Evolutionary conservation across 176 grass and related monocot species (phyloP), one percentile per base, ranked within the genome.

Genomic region (Cenchrus fungigraminus): DNA sequence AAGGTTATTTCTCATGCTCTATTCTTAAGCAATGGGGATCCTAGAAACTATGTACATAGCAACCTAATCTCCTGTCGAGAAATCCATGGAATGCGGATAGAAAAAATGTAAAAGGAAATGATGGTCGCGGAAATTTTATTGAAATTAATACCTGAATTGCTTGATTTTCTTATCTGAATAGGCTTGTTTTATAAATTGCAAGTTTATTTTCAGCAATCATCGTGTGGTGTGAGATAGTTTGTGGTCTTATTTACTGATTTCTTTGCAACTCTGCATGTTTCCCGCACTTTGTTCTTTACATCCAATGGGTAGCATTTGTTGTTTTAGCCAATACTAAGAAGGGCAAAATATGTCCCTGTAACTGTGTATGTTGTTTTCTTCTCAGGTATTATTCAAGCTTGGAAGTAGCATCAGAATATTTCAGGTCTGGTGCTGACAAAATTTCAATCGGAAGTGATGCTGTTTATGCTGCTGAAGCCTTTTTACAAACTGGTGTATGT

Each of bases 401-500:
- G 74, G 97, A 99, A 92, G 97, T 99, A 17, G 97, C 97, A 47
- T 99, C 97, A 61, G 91, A 99, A 85, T 99, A 99, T 90, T 99
- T 99, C 71, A 99, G 93, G 74, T 99, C 97, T 46, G 93, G 97
- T 74, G 97, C 93, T 85, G 97, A 99, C 89, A 99, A 99, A 88
- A 81, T 96, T 86, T 99, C 93, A 79, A 89, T 99, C 73, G 97
- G 97, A 87, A 96, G 97, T 81, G 93, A 99, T 94, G 93, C 97
- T 46, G 97, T 99, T 83, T 95, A 89, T 88, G 88, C 93, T 84
- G 93, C 93, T 85, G 97, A 99, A 86, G 91, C 91, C 83, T 99
- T 96, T 93, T 77, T 98, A 68, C 77, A 71, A 78, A 92, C 93
- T 80, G 88, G 90, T 82, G 97, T 98, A 96, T 85, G 88, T 86